phyloP scores from a whole-genome alignment of 345 rosid genomes.

The Eucalyptus shirleyi region DNA sequence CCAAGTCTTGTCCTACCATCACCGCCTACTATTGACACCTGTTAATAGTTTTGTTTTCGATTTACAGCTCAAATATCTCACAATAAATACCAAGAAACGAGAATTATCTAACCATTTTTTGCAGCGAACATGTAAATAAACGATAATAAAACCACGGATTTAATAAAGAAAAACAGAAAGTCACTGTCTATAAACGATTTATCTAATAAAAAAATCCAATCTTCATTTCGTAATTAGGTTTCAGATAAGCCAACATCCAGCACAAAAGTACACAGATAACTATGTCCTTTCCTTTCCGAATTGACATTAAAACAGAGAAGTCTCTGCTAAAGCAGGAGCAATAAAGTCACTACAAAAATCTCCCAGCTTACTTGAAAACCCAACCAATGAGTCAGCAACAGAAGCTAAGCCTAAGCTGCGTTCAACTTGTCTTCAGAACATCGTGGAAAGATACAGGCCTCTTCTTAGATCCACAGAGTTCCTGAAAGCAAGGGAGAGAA shows the following conservation, averaged over 20 bases:
- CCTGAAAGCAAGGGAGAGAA: constrained; percentile 25
- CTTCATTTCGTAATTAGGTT: neutral
- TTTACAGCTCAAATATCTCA: neutral
- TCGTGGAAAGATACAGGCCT: constrained; percentile 51
- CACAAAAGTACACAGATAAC: neutral
- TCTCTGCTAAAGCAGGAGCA: neutral
- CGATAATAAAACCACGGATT: neutral
- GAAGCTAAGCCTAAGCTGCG: neutral
- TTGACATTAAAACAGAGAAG: neutral
- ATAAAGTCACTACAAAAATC: neutral
- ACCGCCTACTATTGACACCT: neutral
- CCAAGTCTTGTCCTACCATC: neutral
- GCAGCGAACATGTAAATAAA: neutral
- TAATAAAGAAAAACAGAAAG: neutral
- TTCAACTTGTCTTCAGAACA: constrained; percentile 24
- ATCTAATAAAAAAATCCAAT: too few relatives aligned
- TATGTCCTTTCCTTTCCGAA: neutral
- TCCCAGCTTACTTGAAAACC: neutral
- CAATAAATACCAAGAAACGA: neutral
- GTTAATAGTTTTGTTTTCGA: neutral
- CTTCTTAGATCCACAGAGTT: constrained; percentile 43
- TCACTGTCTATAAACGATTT: neutral
- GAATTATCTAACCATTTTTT: neutral
- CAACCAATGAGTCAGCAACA: neutral
- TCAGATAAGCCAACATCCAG: neutral